Base-by-base conservation (phyloP, 2,329 filamentous ascomycete genomes). In the Pezicula rhizophila region DNA sequence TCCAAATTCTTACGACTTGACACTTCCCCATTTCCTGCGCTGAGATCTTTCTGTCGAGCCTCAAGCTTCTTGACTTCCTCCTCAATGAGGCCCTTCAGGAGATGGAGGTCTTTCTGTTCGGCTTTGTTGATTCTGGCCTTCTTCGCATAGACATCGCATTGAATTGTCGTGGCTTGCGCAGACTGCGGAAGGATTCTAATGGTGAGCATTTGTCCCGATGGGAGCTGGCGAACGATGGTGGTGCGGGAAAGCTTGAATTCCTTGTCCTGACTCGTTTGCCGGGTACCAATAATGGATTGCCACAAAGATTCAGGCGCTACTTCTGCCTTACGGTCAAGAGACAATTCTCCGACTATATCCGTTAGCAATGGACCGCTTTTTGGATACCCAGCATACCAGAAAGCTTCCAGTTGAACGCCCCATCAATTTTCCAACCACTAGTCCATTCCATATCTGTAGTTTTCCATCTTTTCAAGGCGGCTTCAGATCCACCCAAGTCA, bases 391-490 rank as follows among this genome's bases (percentile, higher is more conserved):
- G 52, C 52, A 17, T 47, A 62, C 59, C 60, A 44, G 54, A 46
- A 23, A 61, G 52, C 25, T 62, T 62, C 60, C 60, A 63, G 38
- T 63, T 63, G 42, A 59, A 58, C 6, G 37, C 39, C 6, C 49
- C 53, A 17, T 62, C 53, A 5, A 58, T 14, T 38, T 58, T 59
- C 56, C 59, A 63, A 28, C 59, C 55, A 20, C 23, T 46, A n/a
- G 49, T 35, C 7, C 48, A 57, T 14, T 49, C 47, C 54, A 59
- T 52, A 12, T 46, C 42, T 14, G 44, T 17, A 3, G 51, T 31
- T 11, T 45, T 48, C 53, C 51, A 52, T 31, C 8, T 49, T 25
- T 44, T 49, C 5, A 54, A n/a, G 8, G 17, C 4, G 2, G 4
- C 43, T 40, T 51, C 39, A 5, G 18, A 35, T 18, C 41, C 31